These are phyloP conservation scores for Beverwykella pulmonaria DNA, from an alignment of 495 filamentous ascomycete species.

Conservation along the genomic window DNA sequence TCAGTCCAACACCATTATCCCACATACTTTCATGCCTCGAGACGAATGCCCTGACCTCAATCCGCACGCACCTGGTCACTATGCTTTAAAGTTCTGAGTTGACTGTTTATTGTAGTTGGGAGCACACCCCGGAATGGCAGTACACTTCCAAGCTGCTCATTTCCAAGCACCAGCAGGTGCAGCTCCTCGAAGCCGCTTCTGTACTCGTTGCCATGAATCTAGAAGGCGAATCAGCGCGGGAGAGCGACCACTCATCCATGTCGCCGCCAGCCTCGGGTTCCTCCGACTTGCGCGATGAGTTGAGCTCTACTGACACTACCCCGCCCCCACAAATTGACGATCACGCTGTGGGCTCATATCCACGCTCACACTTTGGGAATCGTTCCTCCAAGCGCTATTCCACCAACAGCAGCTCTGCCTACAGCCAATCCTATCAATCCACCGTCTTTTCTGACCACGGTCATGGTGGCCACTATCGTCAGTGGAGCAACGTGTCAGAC, in stretches of 20 bases:
- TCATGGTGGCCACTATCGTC: conserved; percentile 56
- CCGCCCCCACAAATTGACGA: conserved; percentile 65
- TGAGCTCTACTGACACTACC: conserved; percentile 70
- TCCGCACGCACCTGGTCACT: conserved; percentile 41
- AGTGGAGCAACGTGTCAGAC: conserved; percentile 47
- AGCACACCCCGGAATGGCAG: conserved; percentile 98
- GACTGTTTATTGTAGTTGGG: conserved; percentile 76
- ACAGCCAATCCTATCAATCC: conserved; percentile 86
- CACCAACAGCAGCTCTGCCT: conserved; percentile 63
- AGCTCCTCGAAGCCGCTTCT: conserved; percentile 92
- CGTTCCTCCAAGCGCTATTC: conserved; percentile 61
- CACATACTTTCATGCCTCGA: conserved; percentile 40
- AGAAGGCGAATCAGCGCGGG: conserved; percentile 59
- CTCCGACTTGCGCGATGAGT: conserved; percentile 69
- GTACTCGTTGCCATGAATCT: conserved; percentile 92
- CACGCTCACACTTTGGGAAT: conserved; percentile 42
- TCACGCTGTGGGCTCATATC: conserved; percentile 36
- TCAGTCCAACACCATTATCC: conserved; percentile 27
- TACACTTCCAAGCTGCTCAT: conserved; percentile 97
- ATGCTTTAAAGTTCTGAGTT: conserved; percentile 48
- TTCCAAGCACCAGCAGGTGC: conserved; percentile 99
- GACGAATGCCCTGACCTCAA: conserved; percentile 28
- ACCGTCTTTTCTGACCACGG: conserved; percentile 54
- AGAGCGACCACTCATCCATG: conserved; percentile 78
- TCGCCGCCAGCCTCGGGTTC: conserved; percentile 78